A percentile compares a stretch with the other conserved stretches of the same genome.
Evolutionary conservation across 495 filamentous ascomycete species (phyloP).

Genomic region (Penicillium pancosmium): DNA sequence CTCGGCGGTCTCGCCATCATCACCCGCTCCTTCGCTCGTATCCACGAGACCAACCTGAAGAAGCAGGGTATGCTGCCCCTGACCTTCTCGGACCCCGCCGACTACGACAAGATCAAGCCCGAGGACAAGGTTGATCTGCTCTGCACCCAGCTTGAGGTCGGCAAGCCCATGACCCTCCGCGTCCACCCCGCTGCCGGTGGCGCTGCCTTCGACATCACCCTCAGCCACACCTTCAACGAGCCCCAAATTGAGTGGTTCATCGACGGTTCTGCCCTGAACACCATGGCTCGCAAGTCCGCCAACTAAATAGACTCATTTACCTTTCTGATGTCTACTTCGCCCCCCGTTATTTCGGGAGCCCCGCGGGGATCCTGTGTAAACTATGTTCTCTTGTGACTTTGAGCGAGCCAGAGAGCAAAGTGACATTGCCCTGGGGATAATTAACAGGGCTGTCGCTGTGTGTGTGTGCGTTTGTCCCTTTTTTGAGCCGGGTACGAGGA

Average conservation of each 20-base stretch:
- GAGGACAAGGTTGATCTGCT: slow-evolving; percentile 89
- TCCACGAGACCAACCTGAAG: slow-evolving; percentile 99
- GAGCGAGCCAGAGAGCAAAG: slow-evolving; percentile 20
- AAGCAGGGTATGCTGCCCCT: slow-evolving; percentile 99
- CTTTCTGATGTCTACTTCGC: neutral
- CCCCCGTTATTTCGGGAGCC: slow-evolving; percentile 6
- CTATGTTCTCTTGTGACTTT: slow-evolving; percentile 34
- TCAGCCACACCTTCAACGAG: slow-evolving; percentile 96
- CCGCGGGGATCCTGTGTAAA: slow-evolving; percentile 32
- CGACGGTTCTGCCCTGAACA: slow-evolving; percentile 94
- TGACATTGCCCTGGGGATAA: slow-evolving; percentile 2
- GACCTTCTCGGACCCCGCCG: slow-evolving; percentile 89
- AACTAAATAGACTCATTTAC: slow-evolving; percentile 34
- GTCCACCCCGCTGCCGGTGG: slow-evolving; percentile 86
- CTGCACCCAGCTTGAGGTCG: slow-evolving; percentile 89
- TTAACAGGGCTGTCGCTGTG: slow-evolving; percentile 6
- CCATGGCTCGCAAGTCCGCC: slow-evolving; percentile 81
- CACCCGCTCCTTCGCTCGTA: slow-evolving; percentile 94
- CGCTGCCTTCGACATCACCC: slow-evolving; percentile 74
- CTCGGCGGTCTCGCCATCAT: slow-evolving; percentile 97
- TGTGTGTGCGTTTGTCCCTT: slow-evolving; percentile 20
- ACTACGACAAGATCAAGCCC: slow-evolving; percentile 96
- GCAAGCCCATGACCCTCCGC: slow-evolving; percentile 88
- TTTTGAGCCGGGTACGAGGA: slow-evolving; percentile 36
- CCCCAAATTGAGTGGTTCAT: slow-evolving; percentile 98